Evolutionary conservation across 140 eudicot genomes (phyloP).

Genomic region (Stevia rebaudiana): DNA sequence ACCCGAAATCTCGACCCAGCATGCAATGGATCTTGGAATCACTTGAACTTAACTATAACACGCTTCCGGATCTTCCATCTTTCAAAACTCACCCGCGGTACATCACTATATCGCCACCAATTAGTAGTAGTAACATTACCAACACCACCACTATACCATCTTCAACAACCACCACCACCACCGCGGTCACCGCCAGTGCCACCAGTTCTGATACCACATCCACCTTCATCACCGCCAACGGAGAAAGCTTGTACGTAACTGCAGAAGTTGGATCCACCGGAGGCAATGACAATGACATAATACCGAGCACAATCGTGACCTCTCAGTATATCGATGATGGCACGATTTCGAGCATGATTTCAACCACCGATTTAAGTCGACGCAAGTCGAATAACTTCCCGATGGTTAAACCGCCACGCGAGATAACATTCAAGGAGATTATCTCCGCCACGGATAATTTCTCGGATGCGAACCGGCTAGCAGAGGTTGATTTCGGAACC

Average conservation of each 20-base stretch:
- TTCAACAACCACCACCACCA: constrained; percentile 16
- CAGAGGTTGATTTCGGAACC: constrained; percentile 71
- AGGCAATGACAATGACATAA: neutral
- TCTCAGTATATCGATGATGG: neutral
- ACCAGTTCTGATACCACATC: constrained; percentile 22
- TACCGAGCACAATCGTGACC: neutral
- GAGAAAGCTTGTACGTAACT: constrained; percentile 46
- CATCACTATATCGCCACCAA: constrained; percentile 49
- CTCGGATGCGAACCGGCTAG: constrained; percentile 57
- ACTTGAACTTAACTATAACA: constrained; percentile 42
- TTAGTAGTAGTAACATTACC: constrained; percentile 25
- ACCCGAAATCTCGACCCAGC: constrained; percentile 61
- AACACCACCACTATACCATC: constrained; percentile 17
- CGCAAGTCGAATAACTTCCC: constrained; percentile 26
- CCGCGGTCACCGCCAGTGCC: constrained; percentile 8
- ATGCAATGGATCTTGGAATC: constrained; percentile 82
- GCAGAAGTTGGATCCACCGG: constrained; percentile 26
- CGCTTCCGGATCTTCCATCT: constrained; percentile 63
- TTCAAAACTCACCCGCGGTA: constrained; percentile 61
- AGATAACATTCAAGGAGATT: constrained; percentile 54
- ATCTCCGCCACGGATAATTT: constrained; percentile 60
- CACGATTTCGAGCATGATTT: constrained; percentile 7
- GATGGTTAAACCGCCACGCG: constrained; percentile 58
- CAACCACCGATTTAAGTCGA: neutral
- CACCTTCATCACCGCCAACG: constrained; percentile 42